Base-by-base conservation (phyloP, 2,329 filamentous ascomycete genomes). In the Penicillium fuscoglaucum region DNA sequence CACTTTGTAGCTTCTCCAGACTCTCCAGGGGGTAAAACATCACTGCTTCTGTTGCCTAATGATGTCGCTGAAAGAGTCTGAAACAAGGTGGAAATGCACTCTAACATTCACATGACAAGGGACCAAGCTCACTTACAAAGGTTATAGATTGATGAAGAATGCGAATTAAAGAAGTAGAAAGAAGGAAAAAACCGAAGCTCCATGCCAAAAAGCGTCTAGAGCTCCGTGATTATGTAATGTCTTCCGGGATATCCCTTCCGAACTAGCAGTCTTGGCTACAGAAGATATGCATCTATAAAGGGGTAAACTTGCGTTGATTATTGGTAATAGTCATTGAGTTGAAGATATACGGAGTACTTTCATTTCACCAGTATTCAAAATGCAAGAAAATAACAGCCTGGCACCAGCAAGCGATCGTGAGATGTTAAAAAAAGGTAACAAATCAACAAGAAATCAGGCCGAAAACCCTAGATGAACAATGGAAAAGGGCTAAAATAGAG, bases 141-240 rank as follows among this genome's bases (percentile, higher is more conserved):
- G 52, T 5, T 53, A 64, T 57, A 55, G 44, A 61, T 55, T 61
- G 62, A 63, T 54, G 61, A 57, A 46, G 46, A 52, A 51, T 52
- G 31, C 48, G 40, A 50, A 47, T 31, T 63, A 53, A n/a, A 50
- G 62, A 59, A 62, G 56, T 61, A 54, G 61, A 61, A 57, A 62
- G 44, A 58, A 61, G 33, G 56, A 56, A 67, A 68, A 66, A 60
- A 28, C 43, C 5, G 61, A 64, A 66, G 65, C 66, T 68, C 53
- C 54, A 60, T 54, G 60, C 49, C 33, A 59, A 61, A 66, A 65
- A 59, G 60, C 63, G 55, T 52, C 66, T 55, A 60, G 55, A 63
- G 58, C 61, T 65, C 50, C 45, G 39, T n/a, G 63, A 39, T 66
- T 61, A 68, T 44, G 46, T 65, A 57, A 62, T 37, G 21, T 1